phyloP scores from a whole-genome alignment of 2,329 filamentous ascomycete species.

The Mariannaea elegans region DNA sequence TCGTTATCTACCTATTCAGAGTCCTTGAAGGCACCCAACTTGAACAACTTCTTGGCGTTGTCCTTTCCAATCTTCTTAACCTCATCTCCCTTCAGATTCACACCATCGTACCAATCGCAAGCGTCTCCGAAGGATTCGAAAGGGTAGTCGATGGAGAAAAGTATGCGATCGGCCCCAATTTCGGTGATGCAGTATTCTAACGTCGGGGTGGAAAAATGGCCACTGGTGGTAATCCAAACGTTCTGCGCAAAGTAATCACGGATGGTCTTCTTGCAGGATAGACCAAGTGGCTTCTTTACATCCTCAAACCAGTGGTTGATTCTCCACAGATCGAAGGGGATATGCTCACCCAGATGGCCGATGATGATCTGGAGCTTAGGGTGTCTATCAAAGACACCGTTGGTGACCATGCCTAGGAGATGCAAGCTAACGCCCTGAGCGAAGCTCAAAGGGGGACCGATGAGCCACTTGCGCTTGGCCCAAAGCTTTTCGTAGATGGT shows the following conservation, averaged over 20 bases:
- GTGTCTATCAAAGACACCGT: constrained; percentile 60
- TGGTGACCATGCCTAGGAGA: constrained; percentile 59
- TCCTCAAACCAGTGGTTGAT: constrained; percentile 66
- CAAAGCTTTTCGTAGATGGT: constrained; percentile 66
- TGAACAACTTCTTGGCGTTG: constrained; percentile 54
- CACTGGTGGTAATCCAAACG: constrained; percentile 65
- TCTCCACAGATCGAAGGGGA: constrained; percentile 59
- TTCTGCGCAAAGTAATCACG: constrained; percentile 63
- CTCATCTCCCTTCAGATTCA: constrained; percentile 46
- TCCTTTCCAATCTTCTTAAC: constrained; percentile 53
- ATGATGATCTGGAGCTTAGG: constrained; percentile 57
- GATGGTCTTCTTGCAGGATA: constrained; percentile 58
- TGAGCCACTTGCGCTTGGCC: constrained; percentile 65
- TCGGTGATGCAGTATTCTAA: constrained; percentile 59
- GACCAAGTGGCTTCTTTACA: constrained; percentile 59
- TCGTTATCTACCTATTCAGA: constrained; percentile 8
- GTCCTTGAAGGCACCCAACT: constrained; percentile 48
- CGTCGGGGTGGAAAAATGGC: constrained; percentile 63
- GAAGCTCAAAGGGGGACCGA: constrained; percentile 67
- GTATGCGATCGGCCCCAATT: constrained; percentile 58
- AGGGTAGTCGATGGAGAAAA: constrained; percentile 64
- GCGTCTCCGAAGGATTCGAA: constrained; percentile 57
- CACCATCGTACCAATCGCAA: constrained; percentile 52
- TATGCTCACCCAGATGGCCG: constrained; percentile 59
- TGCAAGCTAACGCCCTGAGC: constrained; percentile 68